phyloP scores from a whole-genome alignment of 192 early-diverging fungal species.

The Coemansia furcata region DNA sequence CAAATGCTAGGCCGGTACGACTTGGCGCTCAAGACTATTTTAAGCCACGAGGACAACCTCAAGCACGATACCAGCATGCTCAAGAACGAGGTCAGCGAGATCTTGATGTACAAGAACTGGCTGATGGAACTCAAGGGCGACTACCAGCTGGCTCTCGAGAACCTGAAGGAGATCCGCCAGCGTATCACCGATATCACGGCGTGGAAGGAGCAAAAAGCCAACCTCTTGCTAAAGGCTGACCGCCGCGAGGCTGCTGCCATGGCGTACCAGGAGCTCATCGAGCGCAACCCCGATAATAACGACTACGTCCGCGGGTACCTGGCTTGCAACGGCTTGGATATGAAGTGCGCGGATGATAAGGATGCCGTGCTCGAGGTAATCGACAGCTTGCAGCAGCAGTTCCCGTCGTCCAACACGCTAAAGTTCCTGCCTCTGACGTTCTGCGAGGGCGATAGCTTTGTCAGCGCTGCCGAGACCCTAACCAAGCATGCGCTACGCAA shows the following conservation, averaged over 20 bases:
- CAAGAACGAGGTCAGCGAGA: constrained; percentile 76
- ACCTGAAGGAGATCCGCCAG: constrained; percentile 70
- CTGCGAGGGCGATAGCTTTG: constrained; percentile 68
- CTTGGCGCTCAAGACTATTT: constrained; percentile 68
- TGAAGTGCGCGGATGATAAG: constrained; percentile 21
- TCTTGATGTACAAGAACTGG: constrained; percentile 83
- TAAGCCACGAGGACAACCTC: constrained; percentile 64
- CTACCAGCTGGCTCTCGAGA: constrained; percentile 68
- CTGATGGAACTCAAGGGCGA: constrained; percentile 84
- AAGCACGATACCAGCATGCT: constrained; percentile 37
- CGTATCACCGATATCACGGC: constrained; percentile 72
- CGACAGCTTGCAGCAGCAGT: constrained; percentile 60
- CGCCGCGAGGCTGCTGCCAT: constrained; percentile 68
- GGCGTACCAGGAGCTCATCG: constrained; percentile 73
- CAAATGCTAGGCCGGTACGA: constrained; percentile 77
- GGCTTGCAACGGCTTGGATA: constrained; percentile 43
- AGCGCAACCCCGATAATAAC: constrained; percentile 79
- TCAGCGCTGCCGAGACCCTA: constrained; percentile 60
- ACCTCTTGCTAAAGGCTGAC: constrained; percentile 62
- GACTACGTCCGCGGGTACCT: constrained; percentile 71
- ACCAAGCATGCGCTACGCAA: constrained; percentile 76
- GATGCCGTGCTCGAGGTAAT: constrained; percentile 47
- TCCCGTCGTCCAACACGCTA: constrained; percentile 80
- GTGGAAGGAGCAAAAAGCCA: constrained; percentile 76
- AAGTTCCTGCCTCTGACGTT: constrained; percentile 75